These are phyloP conservation scores for Helianthus tuberosus DNA, from an alignment of 129 eudicot genomes.

Conservation along the genomic window DNA sequence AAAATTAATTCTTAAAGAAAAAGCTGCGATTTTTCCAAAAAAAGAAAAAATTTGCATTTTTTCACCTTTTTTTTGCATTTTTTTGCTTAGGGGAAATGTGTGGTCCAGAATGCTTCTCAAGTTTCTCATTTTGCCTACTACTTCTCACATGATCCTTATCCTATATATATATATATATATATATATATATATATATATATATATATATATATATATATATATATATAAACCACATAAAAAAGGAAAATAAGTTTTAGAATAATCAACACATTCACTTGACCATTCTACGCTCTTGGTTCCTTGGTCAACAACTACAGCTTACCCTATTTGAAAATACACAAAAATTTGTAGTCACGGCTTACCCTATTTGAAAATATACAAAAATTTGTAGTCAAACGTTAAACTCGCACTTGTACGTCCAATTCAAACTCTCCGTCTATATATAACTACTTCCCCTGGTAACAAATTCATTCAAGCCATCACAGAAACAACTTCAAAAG, in stretches of 20 bases:
- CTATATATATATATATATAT: no score
- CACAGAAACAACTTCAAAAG: neutral
- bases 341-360: constrained; percentile 10
- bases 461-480: constrained; percentile 8
- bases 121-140: no score
- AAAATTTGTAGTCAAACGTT: constrained; percentile 20
- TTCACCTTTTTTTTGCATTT: no score
- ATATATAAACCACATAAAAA: no score
- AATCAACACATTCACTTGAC: constrained; percentile 24
- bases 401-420: neutral
- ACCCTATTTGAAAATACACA: constrained; percentile 22
- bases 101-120: no score
- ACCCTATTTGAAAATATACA: constrained; percentile 23
- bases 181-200: no score
- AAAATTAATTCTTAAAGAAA: no score
- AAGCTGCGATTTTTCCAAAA: no score
- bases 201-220: no score
- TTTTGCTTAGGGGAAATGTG: no score
- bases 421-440: neutral
- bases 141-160: no score
- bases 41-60: no score
- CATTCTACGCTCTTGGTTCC: constrained; percentile 18
- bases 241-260: neutral
- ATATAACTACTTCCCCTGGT: constrained; percentile 14
- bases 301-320: constrained; percentile 37